Evolutionary conservation across 1,284 basidiomycete genomes (phyloP), one percentile per base, ranked within the genome.

Genomic region (Puccinia triticina): DNA sequence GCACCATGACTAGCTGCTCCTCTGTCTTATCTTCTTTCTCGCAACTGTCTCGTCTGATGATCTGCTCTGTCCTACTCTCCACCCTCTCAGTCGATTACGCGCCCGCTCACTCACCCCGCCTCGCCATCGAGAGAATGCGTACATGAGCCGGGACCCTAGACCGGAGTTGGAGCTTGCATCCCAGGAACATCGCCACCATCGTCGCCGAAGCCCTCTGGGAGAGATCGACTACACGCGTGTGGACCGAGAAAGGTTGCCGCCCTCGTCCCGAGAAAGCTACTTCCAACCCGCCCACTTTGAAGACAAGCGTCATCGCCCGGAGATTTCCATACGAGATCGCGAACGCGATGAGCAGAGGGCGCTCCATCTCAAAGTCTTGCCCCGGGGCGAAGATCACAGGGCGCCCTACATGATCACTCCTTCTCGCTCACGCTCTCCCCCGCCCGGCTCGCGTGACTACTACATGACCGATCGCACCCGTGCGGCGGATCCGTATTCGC

Each of bases 191-290:
- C 75, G 75, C 26, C 75, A 34, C 21, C 61, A 77, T 64, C 75
- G 57, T 59, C 57, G 40, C 29, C 23, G 75, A 64, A 61, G 29
- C 21, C 75, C 57, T 34, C 75, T 59, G 29, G 37, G 37, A 34
- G 75, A 57, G 29, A 59, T 64, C 32, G 29, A 61, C 26, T 32
- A 46, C 46, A 32, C 18, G 21, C 75, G 59, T 10, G 29, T 21
- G 26, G 75, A 77, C 48, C 75, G 75, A 59, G 55, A 77, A 48
- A 64, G 75, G 64, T 46, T 77, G 32, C 34, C 75, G 16, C 57
- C 75, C 26, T 50, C 69, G 7, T 50, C 69, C 32, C 69, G 69
- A 23, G 69, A 72, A 53, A 72, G 69, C 23, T 53, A 72, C 29
- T 72, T 72, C 34, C 48, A 46, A 53, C 69, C 69, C 14, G 69